Conservation (phyloP, 1,284 basidiomycete genomes). For the Amylostereum areolatum region DNA sequence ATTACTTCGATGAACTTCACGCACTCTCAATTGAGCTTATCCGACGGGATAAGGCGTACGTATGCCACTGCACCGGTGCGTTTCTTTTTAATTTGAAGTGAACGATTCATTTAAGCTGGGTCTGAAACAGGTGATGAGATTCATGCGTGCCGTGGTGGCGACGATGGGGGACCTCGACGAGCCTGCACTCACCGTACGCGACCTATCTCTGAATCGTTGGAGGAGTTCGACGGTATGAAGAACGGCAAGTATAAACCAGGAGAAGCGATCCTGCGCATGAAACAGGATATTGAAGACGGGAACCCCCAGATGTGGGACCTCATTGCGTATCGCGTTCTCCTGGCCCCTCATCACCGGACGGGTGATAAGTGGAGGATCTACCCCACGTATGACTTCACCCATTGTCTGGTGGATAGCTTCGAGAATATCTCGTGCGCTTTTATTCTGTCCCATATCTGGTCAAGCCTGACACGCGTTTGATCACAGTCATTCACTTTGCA, state of each 20-base stretch:
- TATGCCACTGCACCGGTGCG: constrained; percentile 93
- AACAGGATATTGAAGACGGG: constrained; percentile 88
- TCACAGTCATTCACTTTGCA: constrained; percentile 91
- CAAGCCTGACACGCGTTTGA: constrained; percentile 3
- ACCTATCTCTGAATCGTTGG: constrained; percentile 80
- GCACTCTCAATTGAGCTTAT: constrained; percentile 91
- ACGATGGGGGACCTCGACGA: constrained; percentile 76
- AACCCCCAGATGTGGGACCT: constrained; percentile 99
- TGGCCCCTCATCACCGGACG: constrained; percentile 91
- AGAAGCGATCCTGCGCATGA: constrained; percentile 94
- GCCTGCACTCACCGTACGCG: constrained; percentile 86
- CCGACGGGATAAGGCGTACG: constrained; percentile 87
- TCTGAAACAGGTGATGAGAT: constrained; percentile 77
- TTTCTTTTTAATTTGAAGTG: neutral
- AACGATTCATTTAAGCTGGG: neutral
- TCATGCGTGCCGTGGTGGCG: constrained; percentile 79
- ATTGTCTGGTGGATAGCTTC: constrained; percentile 97
- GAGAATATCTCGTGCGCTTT: constrained; percentile 91
- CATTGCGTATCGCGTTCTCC: constrained; percentile 92
- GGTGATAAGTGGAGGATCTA: constrained; percentile 92
- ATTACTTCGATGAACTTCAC: constrained; percentile 91
- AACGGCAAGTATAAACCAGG: constrained; percentile 87
- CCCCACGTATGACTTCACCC: constrained; percentile 98
- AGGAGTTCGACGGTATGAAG: constrained; percentile 92
- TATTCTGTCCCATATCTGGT: neutral